Evolutionary conservation across 805 yeast species (phyloP), one percentile per base, ranked within the genome.

Genomic region (Clavispora carvajalis): DNA sequence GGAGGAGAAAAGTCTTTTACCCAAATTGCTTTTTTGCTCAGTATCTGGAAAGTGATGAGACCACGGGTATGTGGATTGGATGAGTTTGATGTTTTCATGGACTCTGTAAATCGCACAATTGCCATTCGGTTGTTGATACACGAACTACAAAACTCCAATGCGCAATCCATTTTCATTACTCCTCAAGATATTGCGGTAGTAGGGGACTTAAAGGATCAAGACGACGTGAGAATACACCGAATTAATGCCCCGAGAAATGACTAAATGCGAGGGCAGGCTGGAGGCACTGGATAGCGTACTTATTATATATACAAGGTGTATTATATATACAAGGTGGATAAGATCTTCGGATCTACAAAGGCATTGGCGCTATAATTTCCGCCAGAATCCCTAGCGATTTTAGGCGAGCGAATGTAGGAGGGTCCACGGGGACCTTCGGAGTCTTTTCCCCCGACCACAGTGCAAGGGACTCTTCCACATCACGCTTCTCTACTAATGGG

Each of bases 61-160:
- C 82, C 95, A 0, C 77, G 85, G 41, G 76, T 93, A 15, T 77
- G 95, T 44, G 97, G 97, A 0, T 66, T 93, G 44, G 99, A 93
- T 62, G 99, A 93, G 61, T 93, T 85, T 59, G 99, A 93, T 63
- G 99, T 93, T 16, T 93, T 82, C 55, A 93, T 93, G 99, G 99
- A 93, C 60, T 87, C 88, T 36, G 86, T 88, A 13, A 89, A 90
- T 57, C 74, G 99, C 49, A 74, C 82, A 34, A 76, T 85, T 38
- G 88, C 95, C 45, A 79, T 93, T 57, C 72, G 77, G 36, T 63
- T 90, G 46, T 80, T 93, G 57, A 67, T 89, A 36, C 74, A 75
- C 19, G 85, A 87, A 48, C 74, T 90, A 22, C 63, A 79, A 7
- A 72, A 73, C 36, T 74, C 82, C 0, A 74, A 79, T 45, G 79